These are phyloP conservation scores for Didymosphaeria variabile DNA, from an alignment of 2,329 filamentous ascomycete genomes.

Conservation along the genomic window DNA sequence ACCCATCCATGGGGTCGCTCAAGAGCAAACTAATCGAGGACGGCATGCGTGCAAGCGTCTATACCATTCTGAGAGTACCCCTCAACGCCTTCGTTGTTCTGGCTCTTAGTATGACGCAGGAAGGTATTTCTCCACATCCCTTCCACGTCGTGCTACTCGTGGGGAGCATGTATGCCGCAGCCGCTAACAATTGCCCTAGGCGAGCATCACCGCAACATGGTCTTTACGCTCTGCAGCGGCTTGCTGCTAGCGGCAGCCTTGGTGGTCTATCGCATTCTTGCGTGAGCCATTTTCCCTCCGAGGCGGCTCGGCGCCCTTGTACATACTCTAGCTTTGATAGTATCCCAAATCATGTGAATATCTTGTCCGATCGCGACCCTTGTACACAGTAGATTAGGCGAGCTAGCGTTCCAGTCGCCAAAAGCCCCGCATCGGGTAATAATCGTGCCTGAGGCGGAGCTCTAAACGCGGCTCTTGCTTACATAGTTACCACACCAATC, in stretches of 20 bases:
- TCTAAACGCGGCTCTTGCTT: background rate
- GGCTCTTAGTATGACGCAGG: constrained; percentile 43
- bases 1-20: constrained; percentile 63
- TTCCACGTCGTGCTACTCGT: background rate
- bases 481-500: constrained; percentile 5
- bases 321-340: constrained; percentile 4
- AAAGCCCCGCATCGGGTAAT: constrained; percentile 1
- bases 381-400: background rate
- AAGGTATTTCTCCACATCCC: constrained; percentile 30
- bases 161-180: background rate
- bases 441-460: background rate
- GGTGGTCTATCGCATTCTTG: constrained; percentile 37
- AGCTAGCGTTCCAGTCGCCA: background rate
- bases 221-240: constrained; percentile 43
- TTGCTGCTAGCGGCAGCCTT: constrained; percentile 38
- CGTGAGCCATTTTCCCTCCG: constrained; percentile 18
- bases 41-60: constrained; percentile 62
- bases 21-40: constrained; percentile 66
- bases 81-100: constrained; percentile 58
- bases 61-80: constrained; percentile 66
- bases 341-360: background rate
- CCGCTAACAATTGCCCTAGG: constrained; percentile 30
- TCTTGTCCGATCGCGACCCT: background rate
- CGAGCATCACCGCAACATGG: constrained; percentile 40
- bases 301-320: background rate